A percentile compares a stretch with the other conserved stretches of the same genome.
Conservation (phyloP, 257 asterid genomes). For the Solanum pennellii region DNA sequence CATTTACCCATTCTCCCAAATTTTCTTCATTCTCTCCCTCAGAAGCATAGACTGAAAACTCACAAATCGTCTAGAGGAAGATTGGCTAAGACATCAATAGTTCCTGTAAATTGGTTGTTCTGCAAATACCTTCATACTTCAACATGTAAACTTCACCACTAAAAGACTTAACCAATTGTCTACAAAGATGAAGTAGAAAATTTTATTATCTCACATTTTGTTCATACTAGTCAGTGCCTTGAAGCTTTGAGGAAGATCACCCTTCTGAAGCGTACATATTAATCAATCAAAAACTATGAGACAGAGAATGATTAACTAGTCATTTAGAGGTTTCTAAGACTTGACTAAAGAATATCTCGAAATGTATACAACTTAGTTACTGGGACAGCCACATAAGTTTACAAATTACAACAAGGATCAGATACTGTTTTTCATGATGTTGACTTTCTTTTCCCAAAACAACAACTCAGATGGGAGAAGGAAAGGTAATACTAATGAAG, state of each 20-base stretch:
- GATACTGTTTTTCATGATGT: not conserved
- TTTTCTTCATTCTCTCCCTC: too few species aligned
- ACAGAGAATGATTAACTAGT: not conserved
- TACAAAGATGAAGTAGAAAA: not conserved
- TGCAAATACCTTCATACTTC: constrained; percentile 64
- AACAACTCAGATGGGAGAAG: not conserved
- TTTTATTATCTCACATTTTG: constrained; percentile 31
- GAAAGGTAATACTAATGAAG: not conserved
- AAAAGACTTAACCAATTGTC: not conserved
- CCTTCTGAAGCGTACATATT: constrained; percentile 28
- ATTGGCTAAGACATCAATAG: constrained; percentile 71
- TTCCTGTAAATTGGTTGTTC: constrained; percentile 86
- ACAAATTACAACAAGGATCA: not conserved
- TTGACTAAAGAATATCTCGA: not conserved
- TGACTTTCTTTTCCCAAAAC: not conserved
- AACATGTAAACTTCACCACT: constrained; percentile 1
- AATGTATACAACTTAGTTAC: not conserved
- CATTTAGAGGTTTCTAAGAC: not conserved
- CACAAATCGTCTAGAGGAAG: constrained; percentile 80
- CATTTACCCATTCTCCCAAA: too few species aligned
- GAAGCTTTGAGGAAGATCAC: constrained; percentile 55
- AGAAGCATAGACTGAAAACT: constrained; percentile 15
- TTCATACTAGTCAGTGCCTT: constrained; percentile 27
- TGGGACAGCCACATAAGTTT: not conserved
- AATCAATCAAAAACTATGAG: not conserved